phyloP scores from a whole-genome alignment of 495 filamentous ascomycete genomes.

The Xylaria bambusicola region DNA sequence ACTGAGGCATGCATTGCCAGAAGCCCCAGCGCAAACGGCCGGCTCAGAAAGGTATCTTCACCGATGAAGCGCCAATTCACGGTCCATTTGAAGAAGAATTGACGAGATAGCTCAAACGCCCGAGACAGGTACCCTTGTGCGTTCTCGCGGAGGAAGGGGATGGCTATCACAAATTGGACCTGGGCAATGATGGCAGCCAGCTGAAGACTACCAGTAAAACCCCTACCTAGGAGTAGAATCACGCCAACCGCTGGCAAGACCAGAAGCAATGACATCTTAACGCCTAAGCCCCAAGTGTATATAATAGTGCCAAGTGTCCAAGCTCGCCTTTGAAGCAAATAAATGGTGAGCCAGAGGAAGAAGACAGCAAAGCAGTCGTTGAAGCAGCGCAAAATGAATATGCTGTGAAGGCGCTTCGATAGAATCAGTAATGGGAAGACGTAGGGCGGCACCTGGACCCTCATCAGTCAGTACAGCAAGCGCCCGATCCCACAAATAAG shows the following conservation, averaged over 20 bases:
- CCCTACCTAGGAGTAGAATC: constrained; percentile 68
- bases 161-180: constrained; percentile 72
- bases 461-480: constrained; percentile 9
- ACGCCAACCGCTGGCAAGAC: constrained; percentile 76
- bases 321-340: constrained; percentile 66
- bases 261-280: constrained; percentile 92
- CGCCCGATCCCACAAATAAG: background rate
- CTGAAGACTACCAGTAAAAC: constrained; percentile 60
- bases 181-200: constrained; percentile 71
- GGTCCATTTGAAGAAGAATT: constrained; percentile 96
- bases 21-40: constrained; percentile 66
- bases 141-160: constrained; percentile 73
- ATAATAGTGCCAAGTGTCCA: constrained; percentile 71
- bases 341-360: constrained; percentile 79
- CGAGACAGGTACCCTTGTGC: constrained; percentile 69
- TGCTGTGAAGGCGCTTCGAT: constrained; percentile 90
- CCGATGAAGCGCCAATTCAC: constrained; percentile 96
- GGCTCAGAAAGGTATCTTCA: constrained; percentile 79
- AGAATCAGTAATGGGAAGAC: constrained; percentile 83
- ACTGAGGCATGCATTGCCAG: constrained; percentile 68
- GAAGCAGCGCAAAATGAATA: constrained; percentile 90
- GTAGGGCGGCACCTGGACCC: constrained; percentile 76
- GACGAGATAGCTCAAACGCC: constrained; percentile 86
- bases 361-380: constrained; percentile 89
- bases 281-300: constrained; percentile 77